phyloP scores from a whole-genome alignment of 805 yeast genomes.

The Lipomyces starkeyi region DNA sequence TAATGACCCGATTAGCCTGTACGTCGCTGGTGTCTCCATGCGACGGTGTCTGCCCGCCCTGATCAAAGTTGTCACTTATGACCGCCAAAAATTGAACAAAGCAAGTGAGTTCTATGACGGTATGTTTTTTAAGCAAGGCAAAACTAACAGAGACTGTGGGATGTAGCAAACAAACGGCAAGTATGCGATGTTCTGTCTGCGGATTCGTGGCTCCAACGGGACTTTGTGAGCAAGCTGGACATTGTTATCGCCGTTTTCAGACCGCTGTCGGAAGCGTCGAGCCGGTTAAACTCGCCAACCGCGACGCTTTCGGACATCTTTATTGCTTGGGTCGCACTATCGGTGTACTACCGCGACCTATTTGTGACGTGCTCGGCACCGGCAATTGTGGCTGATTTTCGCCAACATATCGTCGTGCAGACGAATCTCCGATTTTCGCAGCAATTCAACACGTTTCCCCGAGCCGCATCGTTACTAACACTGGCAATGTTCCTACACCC shows the following conservation, averaged over 20 bases:
- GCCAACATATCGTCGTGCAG: slow-evolving; percentile 13
- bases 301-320: slow-evolving; percentile 30
- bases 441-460: slow-evolving; percentile 19
- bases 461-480: slow-evolving; percentile 24
- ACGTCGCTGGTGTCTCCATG: slow-evolving; percentile 28
- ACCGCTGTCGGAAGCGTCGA: slow-evolving; percentile 28
- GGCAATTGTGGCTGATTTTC: slow-evolving; percentile 14
- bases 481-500: slow-evolving; percentile 34
- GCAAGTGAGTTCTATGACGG: slow-evolving; percentile 15
- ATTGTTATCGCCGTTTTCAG: slow-evolving; percentile 19
- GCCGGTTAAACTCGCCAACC: slow-evolving; percentile 16
- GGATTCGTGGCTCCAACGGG: slow-evolving; percentile 30
- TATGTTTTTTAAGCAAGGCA: neutral
- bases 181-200: slow-evolving; percentile 25
- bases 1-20: slow-evolving; percentile 25
- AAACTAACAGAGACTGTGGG: neutral
- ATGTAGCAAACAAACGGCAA: slow-evolving; percentile 19
- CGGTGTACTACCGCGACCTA: slow-evolving; percentile 30
- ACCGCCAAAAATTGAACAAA: slow-evolving; percentile 21
- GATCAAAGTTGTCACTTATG: slow-evolving; percentile 11
- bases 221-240: slow-evolving; percentile 28
- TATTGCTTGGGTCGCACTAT: slow-evolving; percentile 32
- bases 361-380: slow-evolving; percentile 1
- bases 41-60: slow-evolving; percentile 31
- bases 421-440: slow-evolving; percentile 26